Evolutionary conservation across 2,329 filamentous ascomycete species (phyloP), one percentile per base, ranked within the genome.

Genomic region (Teratosphaeria gauchensis): DNA sequence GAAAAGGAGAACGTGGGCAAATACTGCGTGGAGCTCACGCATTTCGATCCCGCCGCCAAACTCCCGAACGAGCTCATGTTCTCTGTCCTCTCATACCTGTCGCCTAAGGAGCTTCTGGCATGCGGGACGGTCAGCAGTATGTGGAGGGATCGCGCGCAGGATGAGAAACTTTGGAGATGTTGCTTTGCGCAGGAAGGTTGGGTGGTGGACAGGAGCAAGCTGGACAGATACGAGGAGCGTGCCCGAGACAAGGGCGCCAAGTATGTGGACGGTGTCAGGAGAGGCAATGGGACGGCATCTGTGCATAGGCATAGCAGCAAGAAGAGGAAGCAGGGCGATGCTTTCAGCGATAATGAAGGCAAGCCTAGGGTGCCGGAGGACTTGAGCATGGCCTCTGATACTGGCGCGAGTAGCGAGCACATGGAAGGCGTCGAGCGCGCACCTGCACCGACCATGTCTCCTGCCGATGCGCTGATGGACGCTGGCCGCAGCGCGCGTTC

Each of bases 61-160:
- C 83, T 99, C 0, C 94, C 94, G 0, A 85, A 89, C 30, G 94
- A 99, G 72, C 88, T 99, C 67, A 95, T 90, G 61, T 85, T 94
- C 52, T 88, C 95, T 68, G 87, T 97, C 52, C 86, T 99, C 51
- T 86, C 88, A 16, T 94, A 91, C 69, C 85, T 99, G 55, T 88
- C 92, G 57, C 88, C 91, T 0, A 73, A 84, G 31, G 94, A 91
- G 0, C 79, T 99, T 46, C 80, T 97, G 58, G 84, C 83, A 55
- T 89, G 92, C 2, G 90, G 90, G 0, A 82, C 84, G 52, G 85
- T 90, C 16, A 96, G 90, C 38, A 85, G 86, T 53, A 80, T 85
- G 63, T 99, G 94, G 92, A 86, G 92, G 62, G 80, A 83, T 19
- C 80, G 94, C 19, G 87, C 92, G 5, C 76, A 91, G 56, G 94